These are phyloP conservation scores for Metschnikowia vanudenii DNA, from an alignment of 805 yeast genomes.

Conservation along the genomic window DNA sequence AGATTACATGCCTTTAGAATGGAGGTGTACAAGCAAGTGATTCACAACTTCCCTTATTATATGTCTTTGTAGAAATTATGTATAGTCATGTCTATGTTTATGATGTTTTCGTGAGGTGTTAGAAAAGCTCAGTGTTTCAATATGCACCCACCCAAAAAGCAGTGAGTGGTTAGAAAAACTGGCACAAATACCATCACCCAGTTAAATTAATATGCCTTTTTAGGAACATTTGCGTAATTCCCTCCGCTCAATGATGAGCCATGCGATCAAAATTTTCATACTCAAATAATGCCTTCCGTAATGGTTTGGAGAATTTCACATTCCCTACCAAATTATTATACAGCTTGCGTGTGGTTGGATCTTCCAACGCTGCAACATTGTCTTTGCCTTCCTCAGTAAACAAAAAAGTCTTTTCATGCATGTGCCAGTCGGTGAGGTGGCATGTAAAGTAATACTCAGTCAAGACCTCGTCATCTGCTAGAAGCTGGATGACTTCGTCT, in stretches of 20 bases:
- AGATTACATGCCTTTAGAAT: no score
- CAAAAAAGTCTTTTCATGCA: slow-evolving; percentile 18
- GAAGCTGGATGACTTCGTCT: slow-evolving; percentile 22
- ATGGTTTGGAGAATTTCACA: slow-evolving; percentile 8
- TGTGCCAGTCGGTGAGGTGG: slow-evolving; percentile 20
- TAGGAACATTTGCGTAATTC: no score
- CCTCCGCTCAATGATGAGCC: slow-evolving; percentile 2
- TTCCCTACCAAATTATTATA: slow-evolving; percentile 10
- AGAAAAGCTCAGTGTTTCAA: no score
- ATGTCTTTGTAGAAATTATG: no score
- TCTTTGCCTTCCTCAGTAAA: slow-evolving; percentile 18
- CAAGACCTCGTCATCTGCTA: slow-evolving; percentile 22
- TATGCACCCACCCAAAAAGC: no score
- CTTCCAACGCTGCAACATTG: neutral
- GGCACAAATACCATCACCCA: no score
- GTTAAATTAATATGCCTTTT: no score
- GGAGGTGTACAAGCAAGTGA: no score
- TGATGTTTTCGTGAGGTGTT: no score
- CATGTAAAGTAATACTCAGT: slow-evolving; percentile 24
- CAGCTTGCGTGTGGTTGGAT: neutral
- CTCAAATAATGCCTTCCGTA: slow-evolving; percentile 15
- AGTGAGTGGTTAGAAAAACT: no score
- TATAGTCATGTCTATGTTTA: no score
- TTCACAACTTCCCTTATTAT: no score
- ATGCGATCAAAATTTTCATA: slow-evolving; percentile 12